A percentile compares a stretch with the other conserved stretches of the same genome.
Evolutionary conservation across 106 monocot genomes (phyloP).

Genomic region (Acorus calamus): DNA sequence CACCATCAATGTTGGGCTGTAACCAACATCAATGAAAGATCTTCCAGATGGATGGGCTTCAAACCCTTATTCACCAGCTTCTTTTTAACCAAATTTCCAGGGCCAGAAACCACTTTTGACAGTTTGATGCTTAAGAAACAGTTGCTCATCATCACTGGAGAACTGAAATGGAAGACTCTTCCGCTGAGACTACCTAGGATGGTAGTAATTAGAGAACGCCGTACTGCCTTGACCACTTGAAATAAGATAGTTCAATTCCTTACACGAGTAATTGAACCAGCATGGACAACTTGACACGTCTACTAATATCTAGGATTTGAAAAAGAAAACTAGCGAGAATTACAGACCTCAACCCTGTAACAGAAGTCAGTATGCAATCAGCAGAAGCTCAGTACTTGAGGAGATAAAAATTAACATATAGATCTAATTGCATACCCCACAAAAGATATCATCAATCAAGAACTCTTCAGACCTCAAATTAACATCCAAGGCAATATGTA

Average conservation of each 20-base stretch:
- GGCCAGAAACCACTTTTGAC: background rate
- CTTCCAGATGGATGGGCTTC: slow-evolving; percentile 1
- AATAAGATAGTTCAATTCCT: no score
- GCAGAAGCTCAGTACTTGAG: background rate
- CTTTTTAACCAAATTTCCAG: background rate
- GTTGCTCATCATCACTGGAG: background rate
- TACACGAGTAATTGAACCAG: no score
- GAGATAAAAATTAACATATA: background rate
- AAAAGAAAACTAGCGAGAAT: background rate
- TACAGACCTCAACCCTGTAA: slow-evolving; percentile 3
- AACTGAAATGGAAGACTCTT: no score
- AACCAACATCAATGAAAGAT: background rate
- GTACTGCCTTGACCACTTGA: background rate
- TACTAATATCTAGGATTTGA: background rate
- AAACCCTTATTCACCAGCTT: slow-evolving; percentile 4
- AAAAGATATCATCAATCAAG: slow-evolving; percentile 6
- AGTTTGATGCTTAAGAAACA: background rate
- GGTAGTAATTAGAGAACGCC: background rate
- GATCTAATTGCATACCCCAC: slow-evolving; percentile 7
- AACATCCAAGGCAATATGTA: slow-evolving; percentile 16
- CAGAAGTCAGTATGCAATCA: background rate
- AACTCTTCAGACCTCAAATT: slow-evolving; percentile 14
- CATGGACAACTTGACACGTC: no score
- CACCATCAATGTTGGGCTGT: background rate
- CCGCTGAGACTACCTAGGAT: no score